Conservation (phyloP, 257 asterid genomes). For the Solanum paucissectum region DNA sequence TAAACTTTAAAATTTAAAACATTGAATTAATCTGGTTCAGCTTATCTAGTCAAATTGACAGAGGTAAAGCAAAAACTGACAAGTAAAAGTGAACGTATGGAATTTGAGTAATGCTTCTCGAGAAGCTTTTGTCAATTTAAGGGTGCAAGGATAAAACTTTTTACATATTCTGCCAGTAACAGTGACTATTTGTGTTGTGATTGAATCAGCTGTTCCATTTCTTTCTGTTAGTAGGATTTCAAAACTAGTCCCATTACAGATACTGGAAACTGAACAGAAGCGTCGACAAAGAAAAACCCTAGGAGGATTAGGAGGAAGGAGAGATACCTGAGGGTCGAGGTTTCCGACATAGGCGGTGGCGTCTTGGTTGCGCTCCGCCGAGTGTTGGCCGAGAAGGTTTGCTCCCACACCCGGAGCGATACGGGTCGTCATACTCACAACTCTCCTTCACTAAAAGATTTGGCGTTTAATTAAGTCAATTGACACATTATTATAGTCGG, state of each 20-base stretch:
- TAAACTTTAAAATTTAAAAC: too few relatives aligned
- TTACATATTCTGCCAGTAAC: too few relatives aligned
- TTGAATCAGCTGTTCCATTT: too few relatives aligned
- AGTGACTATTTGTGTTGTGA: too few relatives aligned
- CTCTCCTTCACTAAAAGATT: background rate
- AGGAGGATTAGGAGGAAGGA: background rate
- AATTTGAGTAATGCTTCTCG: background rate
- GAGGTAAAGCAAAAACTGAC: background rate
- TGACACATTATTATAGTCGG: background rate
- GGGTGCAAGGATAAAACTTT: too few relatives aligned
- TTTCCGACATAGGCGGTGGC: constrained; percentile 94
- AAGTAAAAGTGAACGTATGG: background rate
- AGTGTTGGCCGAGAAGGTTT: constrained; percentile 87
- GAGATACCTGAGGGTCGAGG: constrained; percentile 60
- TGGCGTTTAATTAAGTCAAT: background rate
- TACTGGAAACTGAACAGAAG: too few relatives aligned
- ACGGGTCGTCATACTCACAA: constrained; percentile 50
- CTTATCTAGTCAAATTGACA: background rate
- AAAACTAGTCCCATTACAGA: background rate
- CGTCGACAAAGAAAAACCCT: background rate
- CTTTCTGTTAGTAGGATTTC: too few relatives aligned
- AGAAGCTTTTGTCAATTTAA: background rate
- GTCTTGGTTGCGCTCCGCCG: constrained; percentile 95
- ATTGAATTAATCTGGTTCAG: background rate
- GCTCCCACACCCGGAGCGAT: constrained; percentile 96